Base-by-base conservation (phyloP, 495 filamentous ascomycete genomes). In the Aspergillus olivimuriae region DNA sequence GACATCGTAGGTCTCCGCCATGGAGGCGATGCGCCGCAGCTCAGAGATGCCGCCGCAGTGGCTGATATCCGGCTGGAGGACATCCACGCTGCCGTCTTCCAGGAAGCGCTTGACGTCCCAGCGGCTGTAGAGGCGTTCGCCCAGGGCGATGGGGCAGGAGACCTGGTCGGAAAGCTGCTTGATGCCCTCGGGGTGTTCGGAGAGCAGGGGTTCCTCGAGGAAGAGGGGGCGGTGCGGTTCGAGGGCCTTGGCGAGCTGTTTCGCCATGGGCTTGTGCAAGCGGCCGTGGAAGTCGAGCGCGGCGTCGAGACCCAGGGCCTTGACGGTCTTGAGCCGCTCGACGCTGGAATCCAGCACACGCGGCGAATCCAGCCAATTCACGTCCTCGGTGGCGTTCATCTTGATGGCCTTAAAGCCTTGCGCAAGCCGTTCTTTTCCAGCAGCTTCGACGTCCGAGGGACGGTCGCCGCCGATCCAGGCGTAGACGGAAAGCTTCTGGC, bases 381-480 rank as follows among this genome's bases (percentile, higher is more conserved):
- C 62, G 50, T 87, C 85, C 56, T 81, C 84, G 3, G 84, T 89
- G 12, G 78, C 86, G 53, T 90, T 90, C 86, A 90, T 90, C 58
- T 89, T 89, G 43, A 89, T 69, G 4, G 78, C 72, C 22, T 69
- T 79, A 61, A 89, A 85, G 4, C 85, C 86, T 61, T 89, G 86
- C 20, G 65, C 73, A 50, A 78, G 73, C 17, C 86, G 81, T 11
- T 66, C 74, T 51, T 80, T 74, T 10, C 73, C 82, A 55, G 81
- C 78, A 0, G 45, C 58, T 50, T 77, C 74, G 4, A 90, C 76
- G 49, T 88, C 85, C 22, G 60, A 50, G n/a, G 86, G 84, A 10
- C 83, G 69, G 49, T 90, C 86, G n/a, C 86, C 86, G 14, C 86
- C 86, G 49, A 89, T 89, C 84, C 84, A 89, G 14, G 81, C 77